Base-by-base conservation (phyloP, 768 basidiomycete genomes). In the Amanita molliuscula region DNA sequence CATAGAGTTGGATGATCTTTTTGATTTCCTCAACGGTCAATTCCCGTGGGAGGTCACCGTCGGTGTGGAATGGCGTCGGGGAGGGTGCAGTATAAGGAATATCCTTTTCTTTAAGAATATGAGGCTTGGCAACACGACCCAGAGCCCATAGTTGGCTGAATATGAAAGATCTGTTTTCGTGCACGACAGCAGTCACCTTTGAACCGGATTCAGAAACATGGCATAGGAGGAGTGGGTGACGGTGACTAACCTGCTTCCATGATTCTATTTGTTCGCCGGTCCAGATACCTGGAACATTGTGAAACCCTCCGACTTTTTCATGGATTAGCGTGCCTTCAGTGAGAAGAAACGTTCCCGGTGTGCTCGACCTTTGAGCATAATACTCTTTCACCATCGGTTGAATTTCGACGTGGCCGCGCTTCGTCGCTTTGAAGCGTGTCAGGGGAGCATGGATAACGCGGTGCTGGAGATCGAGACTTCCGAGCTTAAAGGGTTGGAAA, bases 81-180 rank as follows among this genome's bases (percentile, higher is more conserved):
- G 70, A 70, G 4, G 68, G 61, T 10, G 67, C 61, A 45, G 68
- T 60, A 53, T 64, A 65, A 4, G 58, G 48, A n/a, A 62, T n/a
- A 43, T 68, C 63, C 42, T 72, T 69, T 44, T 69, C 57, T 5
- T 55, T 56, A 0, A 81, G 62, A 31, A 66, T 42, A 0, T 57
- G 54, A 16, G 62, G 53, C 20, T 59, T 44, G 4, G 73, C 73
- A 0, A 64, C 56, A 2, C 78, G 72, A 0, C 78, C 81, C 1
- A 78, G 57, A 1, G 81, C 80, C 70, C 79, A 78, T 1, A 81
- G 68, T 58, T 84, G 81, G 23, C 73, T 49, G 59, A 67, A 79
- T 21, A 83, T 73, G 61, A 61, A 67, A 4, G 64, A 68, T 4
- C 65, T 62, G 16, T 49, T 49, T 18, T 26, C 38, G 16, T 48